phyloP scores from a whole-genome alignment of 192 early-diverging fungal species.

The Coemansia sp. region DNA sequence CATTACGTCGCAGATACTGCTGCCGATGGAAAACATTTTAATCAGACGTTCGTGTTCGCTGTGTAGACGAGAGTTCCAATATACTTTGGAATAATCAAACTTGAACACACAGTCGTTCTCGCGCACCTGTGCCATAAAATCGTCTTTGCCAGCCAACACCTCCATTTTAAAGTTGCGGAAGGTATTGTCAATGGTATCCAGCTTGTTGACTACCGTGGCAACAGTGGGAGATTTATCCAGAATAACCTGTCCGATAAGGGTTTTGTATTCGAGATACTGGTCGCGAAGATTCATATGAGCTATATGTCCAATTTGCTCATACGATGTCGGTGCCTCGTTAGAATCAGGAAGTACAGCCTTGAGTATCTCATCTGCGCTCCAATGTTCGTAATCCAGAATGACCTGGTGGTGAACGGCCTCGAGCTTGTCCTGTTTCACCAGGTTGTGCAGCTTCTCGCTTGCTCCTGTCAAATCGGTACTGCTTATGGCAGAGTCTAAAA shows the following conservation, averaged over 20 bases:
- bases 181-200: conserved; percentile 89
- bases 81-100: conserved; percentile 96
- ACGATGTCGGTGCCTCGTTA: conserved; percentile 80
- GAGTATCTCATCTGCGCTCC: conserved; percentile 91
- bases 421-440: conserved; percentile 15
- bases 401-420: conserved; percentile 53
- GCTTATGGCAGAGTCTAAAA: conserved; percentile 54
- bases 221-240: conserved; percentile 92
- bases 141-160: conserved; percentile 82
- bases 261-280: conserved; percentile 85
- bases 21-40: conserved; percentile 64
- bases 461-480: conserved; percentile 14
- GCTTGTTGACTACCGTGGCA: conserved; percentile 95
- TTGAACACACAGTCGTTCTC: conserved; percentile 89
- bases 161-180: conserved; percentile 99
- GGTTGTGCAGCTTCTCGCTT: conserved; percentile 17
- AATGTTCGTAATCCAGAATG: conserved; percentile 81
- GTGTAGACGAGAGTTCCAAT: conserved; percentile 99
- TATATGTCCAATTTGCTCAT: conserved; percentile 89
- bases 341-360: conserved; percentile 82
- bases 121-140: conserved; percentile 83
- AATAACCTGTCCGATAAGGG: conserved; percentile 91
- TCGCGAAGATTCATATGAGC: conserved; percentile 97
- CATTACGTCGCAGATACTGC: conserved; percentile 91
- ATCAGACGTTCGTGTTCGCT: conserved; percentile 93